A percentile compares a stretch with the other conserved stretches of the same genome.
These are phyloP conservation scores for Apiotrichum montevideense DNA, from an alignment of 1,284 basidiomycete genomes.

Conservation along the genomic window DNA sequence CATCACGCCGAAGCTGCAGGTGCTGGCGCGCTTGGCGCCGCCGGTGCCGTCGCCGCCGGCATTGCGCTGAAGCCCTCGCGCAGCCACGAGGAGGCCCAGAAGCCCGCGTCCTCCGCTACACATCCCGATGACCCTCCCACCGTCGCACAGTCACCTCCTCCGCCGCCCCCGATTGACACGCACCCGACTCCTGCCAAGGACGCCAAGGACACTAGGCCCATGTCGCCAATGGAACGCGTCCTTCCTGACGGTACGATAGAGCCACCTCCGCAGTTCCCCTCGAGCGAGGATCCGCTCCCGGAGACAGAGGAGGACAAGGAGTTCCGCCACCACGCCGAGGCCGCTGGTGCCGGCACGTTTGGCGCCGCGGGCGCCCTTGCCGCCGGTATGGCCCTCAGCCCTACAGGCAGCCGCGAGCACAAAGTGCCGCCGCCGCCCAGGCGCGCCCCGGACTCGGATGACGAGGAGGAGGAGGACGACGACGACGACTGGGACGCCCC, in stretches of 20 bases:
- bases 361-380: conserved; percentile 38
- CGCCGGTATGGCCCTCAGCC: conserved; percentile 39
- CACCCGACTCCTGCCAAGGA: too few relatives aligned
- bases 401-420: background rate
- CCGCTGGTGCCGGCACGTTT: conserved; percentile 22
- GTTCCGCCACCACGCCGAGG: conserved; percentile 13
- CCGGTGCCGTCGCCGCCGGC: conserved; percentile 39
- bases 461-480: conserved; percentile 24
- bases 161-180: too few relatives aligned
- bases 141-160: background rate
- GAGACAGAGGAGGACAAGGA: conserved; percentile 1
- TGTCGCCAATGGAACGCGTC: conserved; percentile 4
- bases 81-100: background rate
- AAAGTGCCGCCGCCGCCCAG: conserved; percentile 7
- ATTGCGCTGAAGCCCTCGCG: conserved; percentile 32
- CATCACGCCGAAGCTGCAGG: conserved; percentile 25
- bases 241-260: conserved; percentile 24
- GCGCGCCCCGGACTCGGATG: conserved; percentile 16
- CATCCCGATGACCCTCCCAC: too few relatives aligned
- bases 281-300: conserved; percentile 9
- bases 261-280: conserved; percentile 39
- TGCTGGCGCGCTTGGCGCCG: conserved; percentile 24
- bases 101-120: too few relatives aligned
- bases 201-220: background rate
- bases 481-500: conserved; percentile 22